phyloP scores from a whole-genome alignment of 1,284 basidiomycete genomes.

The Cryptococcus jaspeensis region DNA sequence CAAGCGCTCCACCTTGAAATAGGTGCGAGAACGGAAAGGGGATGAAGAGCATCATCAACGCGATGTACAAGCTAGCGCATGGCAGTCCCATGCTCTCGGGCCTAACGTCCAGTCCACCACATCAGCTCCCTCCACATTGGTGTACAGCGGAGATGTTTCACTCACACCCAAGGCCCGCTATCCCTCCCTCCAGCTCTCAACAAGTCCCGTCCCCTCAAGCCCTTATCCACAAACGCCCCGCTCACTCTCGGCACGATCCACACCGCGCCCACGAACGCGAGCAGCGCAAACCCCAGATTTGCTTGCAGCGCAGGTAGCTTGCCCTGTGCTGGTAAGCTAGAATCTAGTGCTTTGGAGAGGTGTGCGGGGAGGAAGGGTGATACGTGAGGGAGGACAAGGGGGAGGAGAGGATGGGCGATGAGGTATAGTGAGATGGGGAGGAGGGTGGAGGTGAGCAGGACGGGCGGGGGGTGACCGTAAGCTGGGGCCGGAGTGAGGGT shows the following conservation, averaged over 20 bases:
- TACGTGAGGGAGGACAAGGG: slow-evolving; percentile 28
- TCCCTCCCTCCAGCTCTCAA: slow-evolving; percentile 63
- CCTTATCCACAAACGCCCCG: slow-evolving; percentile 69
- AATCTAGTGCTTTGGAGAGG: not conserved
- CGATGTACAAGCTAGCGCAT: slow-evolving; percentile 83
- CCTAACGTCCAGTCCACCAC: slow-evolving; percentile 52
- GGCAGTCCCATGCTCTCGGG: slow-evolving; percentile 93
- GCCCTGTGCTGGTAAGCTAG: not conserved
- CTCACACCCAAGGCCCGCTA: slow-evolving; percentile 61
- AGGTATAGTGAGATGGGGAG: slow-evolving; percentile 39
- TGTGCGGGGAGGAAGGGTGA: slow-evolving; percentile 28
- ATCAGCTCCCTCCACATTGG: not conserved
- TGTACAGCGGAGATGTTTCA: slow-evolving; percentile 19
- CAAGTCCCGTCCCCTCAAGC: slow-evolving; percentile 75
- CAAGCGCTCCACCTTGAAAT: slow-evolving; percentile 46
- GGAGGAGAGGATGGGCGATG: slow-evolving; percentile 43
- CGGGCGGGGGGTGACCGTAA: slow-evolving; percentile 33
- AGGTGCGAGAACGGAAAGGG: slow-evolving; percentile 82
- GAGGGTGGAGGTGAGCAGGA: slow-evolving; percentile 34
- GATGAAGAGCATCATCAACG: slow-evolving; percentile 79
- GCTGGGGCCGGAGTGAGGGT: not conserved
- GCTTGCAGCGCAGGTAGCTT: slow-evolving; percentile 52
- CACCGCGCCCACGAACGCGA: slow-evolving; percentile 70
- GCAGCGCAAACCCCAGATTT: slow-evolving; percentile 73
- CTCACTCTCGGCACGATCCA: slow-evolving; percentile 73